Percentiles rank a stretch among this genome's conserved stretches.
Evolutionary conservation across 1,284 basidiomycete genomes (phyloP).

Genomic region (Papiliotrema terrestris): DNA sequence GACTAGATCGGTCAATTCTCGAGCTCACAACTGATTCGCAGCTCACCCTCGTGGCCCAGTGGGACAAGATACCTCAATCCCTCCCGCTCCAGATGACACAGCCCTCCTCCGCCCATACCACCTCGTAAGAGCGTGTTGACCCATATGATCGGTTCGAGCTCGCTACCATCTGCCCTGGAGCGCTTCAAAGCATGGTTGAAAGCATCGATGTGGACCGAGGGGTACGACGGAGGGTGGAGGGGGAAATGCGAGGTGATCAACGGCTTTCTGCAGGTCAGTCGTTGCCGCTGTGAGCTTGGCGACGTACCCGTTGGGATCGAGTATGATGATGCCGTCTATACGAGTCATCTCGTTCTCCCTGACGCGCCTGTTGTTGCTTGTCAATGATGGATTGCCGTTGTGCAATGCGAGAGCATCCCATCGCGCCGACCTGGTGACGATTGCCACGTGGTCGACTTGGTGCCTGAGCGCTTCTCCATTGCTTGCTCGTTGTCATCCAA

Average conservation of each 20-base stretch:
- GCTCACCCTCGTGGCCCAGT: constrained; percentile 57
- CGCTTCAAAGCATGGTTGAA: constrained; percentile 69
- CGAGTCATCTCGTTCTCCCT: constrained; percentile 31
- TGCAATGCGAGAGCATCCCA: neutral
- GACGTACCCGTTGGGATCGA: constrained; percentile 72
- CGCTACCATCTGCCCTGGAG: constrained; percentile 27
- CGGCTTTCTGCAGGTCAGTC: constrained; percentile 58
- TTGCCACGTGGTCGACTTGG: neutral
- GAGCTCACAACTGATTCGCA: neutral
- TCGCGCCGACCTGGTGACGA: neutral
- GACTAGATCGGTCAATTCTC: constrained; percentile 52
- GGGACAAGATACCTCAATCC: constrained; percentile 74
- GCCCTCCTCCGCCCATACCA: constrained; percentile 33
- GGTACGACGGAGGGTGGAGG: constrained; percentile 69
- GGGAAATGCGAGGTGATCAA: constrained; percentile 90
- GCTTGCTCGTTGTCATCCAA: neutral
- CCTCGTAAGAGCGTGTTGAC: constrained; percentile 33
- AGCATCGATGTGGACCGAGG: constrained; percentile 80
- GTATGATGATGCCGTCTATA: constrained; percentile 86
- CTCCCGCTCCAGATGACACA: constrained; percentile 68
- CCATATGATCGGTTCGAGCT: constrained; percentile 42
- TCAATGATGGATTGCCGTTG: neutral
- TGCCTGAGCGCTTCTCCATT: neutral
- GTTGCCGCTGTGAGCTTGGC: neutral
- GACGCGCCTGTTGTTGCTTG: neutral